A percentile compares a stretch with the other conserved stretches of the same genome.
Conservation (phyloP, 768 basidiomycete genomes). For the Suillus occidentalis region DNA sequence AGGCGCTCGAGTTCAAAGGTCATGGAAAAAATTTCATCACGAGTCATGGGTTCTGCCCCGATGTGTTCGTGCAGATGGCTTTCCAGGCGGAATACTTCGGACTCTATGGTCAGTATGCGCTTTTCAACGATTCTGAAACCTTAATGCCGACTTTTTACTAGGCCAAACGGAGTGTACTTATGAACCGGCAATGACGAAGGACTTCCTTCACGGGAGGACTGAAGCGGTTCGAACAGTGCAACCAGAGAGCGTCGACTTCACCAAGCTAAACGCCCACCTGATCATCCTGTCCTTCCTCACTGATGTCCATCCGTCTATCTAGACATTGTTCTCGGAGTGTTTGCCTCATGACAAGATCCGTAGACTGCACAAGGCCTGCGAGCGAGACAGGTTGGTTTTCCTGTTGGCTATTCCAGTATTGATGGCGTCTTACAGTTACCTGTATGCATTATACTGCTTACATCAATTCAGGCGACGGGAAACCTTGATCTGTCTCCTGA, state of each 20-base stretch:
- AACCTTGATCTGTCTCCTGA: slow-evolving; percentile 34
- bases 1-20: too few relatives aligned
- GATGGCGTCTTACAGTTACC: slow-evolving; percentile 49
- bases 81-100: slow-evolving; percentile 97
- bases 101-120: slow-evolving; percentile 62
- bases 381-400: slow-evolving; percentile 65
- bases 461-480: slow-evolving; percentile 70
- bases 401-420: neutral
- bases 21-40: too few relatives aligned
- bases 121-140: neutral
- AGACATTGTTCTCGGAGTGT: slow-evolving; percentile 89
- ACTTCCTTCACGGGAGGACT: slow-evolving; percentile 91
- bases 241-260: slow-evolving; percentile 82
- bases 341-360: slow-evolving; percentile 65
- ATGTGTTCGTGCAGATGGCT: slow-evolving; percentile 98
- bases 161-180: slow-evolving; percentile 92
- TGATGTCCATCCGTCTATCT: neutral
- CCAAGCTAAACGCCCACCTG: slow-evolving; percentile 52
- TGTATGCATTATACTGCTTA: slow-evolving; percentile 95
- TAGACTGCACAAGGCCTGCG: slow-evolving; percentile 80
- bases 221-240: slow-evolving; percentile 95
- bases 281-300: neutral
- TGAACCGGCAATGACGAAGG: slow-evolving; percentile 98
- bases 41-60: slow-evolving; percentile 92
- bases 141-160: slow-evolving; percentile 19